Evolutionary conservation across 1,139 yeast species (phyloP), one percentile per base, ranked within the genome.

Genomic region (Pichia kudriavzevii): DNA sequence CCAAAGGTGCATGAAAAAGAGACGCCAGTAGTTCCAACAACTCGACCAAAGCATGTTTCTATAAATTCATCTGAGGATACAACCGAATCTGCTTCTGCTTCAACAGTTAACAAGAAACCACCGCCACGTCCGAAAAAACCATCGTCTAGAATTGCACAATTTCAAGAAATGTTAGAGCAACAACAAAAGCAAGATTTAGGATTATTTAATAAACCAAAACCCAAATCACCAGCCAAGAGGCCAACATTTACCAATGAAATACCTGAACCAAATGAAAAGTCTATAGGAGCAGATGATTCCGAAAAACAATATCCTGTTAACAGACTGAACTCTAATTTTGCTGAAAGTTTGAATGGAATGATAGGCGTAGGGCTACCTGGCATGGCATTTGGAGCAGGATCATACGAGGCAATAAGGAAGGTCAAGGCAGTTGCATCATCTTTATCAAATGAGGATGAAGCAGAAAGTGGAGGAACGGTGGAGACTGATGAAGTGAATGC

Each of bases 41-140:
- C n/a, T n/a, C n/a, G n/a, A n/a, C n/a, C n/a, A n/a, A n/a, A n/a
- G n/a, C n/a, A n/a, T n/a, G n/a, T n/a, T n/a, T n/a, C n/a, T n/a
- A n/a, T n/a, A n/a, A n/a, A n/a, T n/a, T n/a, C n/a, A n/a, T n/a
- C n/a, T n/a, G n/a, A n/a, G n/a, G n/a, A n/a, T n/a, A n/a, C n/a
- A n/a, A n/a, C n/a, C 10, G 22, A 20, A 20, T 8, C 7, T 8
- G 22, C 10, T 3, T n/a, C 21, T 10, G 20, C 21, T 12, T 14
- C 29, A 11, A 4, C 18, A 9, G 16, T 13, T 35, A 45, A 30
- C 47, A 51, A 57, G 46, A 64, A 63, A 0, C 80, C 82, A 10
- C 87, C 87, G 4, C 78, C 76, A 21, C 76, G 75, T 24, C 88
- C 88, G 2, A 79, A 79, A 50, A 80, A 80, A 45, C 75, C 83